Evolutionary conservation across 2,329 filamentous ascomycete genomes (phyloP), one percentile per base, ranked within the genome.

Genomic region (Chalara sp.): DNA sequence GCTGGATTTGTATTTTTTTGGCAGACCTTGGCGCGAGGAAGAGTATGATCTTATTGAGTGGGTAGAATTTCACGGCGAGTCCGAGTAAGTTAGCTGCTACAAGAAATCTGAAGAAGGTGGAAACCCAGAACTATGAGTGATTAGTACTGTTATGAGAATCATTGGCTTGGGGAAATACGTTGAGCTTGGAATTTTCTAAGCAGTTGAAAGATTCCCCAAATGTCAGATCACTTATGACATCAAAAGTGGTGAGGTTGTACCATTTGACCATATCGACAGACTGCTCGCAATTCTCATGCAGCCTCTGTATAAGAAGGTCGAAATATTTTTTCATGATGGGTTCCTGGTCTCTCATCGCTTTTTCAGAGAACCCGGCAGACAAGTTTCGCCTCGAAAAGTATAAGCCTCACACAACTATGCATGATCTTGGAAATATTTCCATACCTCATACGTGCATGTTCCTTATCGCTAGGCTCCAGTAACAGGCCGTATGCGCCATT

Each of bases 121-220:
- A 50, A n/a, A 60, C 52, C 66, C 66, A 69, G 31, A 40, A 44
- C 57, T 57, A 48, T 11, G 11, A 32, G 13, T 11, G 40, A 30
- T 12, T 21, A 21, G 21, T 21, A 21, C 21, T 2, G 21, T 21
- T 3, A 21, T 21, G 3, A 21, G 21, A 21, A 21, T 21, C 21
- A 21, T 21, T 21, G 21, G 21, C 21, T 21, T 21, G 21, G 21
- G 42, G 29, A 45, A 54, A 43, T 32, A 53, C 53, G 39, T 60
- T 56, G n/a, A 55, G 28, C 5, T 32, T 47, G 6, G 45, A 48
- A 35, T 30, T 62, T 35, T 63, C 60, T 33, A 74, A 65, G 56
- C 72, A 67, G 13, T 69, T 69, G 52, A 73, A 73, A 1, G 69
- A 52, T 30, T 67, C 51, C 30, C 72, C 71, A 30, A 73, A 67